A percentile compares a stretch with the other conserved stretches of the same genome.
Evolutionary conservation across 169 alveolate species (phyloP).

Genomic region (Plasmodium sp.): DNA sequence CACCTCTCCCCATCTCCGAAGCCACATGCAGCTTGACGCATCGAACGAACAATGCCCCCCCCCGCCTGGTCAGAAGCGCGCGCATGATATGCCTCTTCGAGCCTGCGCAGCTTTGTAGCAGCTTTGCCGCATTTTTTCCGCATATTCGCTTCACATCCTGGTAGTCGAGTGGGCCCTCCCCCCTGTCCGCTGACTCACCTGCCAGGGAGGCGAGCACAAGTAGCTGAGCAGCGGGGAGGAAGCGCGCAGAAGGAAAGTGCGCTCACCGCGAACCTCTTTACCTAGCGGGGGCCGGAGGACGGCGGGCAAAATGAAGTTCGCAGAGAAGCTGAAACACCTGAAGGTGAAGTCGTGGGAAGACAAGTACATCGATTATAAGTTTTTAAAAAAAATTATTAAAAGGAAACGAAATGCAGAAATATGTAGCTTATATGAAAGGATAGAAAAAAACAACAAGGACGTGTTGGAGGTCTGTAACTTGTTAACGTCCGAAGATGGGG

Average conservation of each 20-base stretch:
- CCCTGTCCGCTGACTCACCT: not conserved
- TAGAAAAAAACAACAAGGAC: conserved; percentile 28
- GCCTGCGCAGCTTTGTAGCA: not conserved
- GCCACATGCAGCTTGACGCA: not conserved
- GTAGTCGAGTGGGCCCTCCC: not conserved
- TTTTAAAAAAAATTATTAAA: conserved; percentile 29
- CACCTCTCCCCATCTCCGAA: not conserved
- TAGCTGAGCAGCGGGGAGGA: not conserved
- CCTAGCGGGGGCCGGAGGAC: not conserved
- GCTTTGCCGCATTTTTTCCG: not conserved
- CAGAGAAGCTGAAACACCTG: conserved; percentile 68
- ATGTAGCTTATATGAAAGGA: conserved; percentile 11
- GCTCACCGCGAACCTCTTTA: not conserved
- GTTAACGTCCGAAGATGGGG: conserved; percentile 11
- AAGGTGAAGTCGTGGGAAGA: conserved; percentile 78
- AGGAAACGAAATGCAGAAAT: conserved; percentile 36
- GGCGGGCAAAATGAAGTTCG: conserved; percentile 74
- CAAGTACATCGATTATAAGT: conserved; percentile 69
- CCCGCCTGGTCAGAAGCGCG: not conserved
- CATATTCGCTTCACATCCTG: not conserved
- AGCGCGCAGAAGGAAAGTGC: not conserved
- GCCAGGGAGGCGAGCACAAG: not conserved
- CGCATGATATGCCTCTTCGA: not conserved
- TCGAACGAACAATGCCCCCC: not conserved
- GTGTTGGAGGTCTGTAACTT: conserved; percentile 41